Evolutionary conservation across 257 asterid species (phyloP).

Genomic region (Salvia hispanica): DNA sequence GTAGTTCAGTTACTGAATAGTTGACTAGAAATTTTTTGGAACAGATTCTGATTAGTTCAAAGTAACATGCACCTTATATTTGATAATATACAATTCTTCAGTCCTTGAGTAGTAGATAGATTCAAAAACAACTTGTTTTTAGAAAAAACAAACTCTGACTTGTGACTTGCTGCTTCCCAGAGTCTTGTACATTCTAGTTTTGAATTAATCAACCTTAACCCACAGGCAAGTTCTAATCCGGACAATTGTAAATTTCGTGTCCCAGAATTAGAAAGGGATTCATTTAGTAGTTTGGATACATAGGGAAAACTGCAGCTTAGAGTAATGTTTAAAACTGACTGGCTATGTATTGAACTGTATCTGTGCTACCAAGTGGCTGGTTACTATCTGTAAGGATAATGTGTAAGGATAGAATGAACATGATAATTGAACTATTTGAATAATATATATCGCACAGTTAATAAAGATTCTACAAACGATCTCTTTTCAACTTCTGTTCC

Average conservation of each 20-base stretch:
- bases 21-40: background rate
- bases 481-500: background rate
- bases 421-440: too few species aligned
- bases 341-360: constrained; percentile 11
- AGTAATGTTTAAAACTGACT: background rate
- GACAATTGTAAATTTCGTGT: background rate
- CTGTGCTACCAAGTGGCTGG: constrained; percentile 15
- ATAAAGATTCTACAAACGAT: background rate
- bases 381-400: constrained; percentile 8
- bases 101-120: background rate
- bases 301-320: background rate
- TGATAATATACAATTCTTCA: background rate
- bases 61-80: background rate
- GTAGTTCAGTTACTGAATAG: constrained; percentile 12
- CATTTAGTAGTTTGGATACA: background rate
- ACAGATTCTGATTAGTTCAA: background rate
- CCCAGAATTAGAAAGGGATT: background rate
- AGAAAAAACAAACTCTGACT: background rate
- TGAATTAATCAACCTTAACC: background rate
- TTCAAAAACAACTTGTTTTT: background rate
- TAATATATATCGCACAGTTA: too few species aligned
- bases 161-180: background rate
- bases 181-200: background rate
- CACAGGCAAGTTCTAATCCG: background rate
- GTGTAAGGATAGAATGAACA: background rate